Evolutionary conservation across 495 filamentous ascomycete genomes (phyloP), one percentile per base, ranked within the genome.

Genomic region (Penicillium canescens): DNA sequence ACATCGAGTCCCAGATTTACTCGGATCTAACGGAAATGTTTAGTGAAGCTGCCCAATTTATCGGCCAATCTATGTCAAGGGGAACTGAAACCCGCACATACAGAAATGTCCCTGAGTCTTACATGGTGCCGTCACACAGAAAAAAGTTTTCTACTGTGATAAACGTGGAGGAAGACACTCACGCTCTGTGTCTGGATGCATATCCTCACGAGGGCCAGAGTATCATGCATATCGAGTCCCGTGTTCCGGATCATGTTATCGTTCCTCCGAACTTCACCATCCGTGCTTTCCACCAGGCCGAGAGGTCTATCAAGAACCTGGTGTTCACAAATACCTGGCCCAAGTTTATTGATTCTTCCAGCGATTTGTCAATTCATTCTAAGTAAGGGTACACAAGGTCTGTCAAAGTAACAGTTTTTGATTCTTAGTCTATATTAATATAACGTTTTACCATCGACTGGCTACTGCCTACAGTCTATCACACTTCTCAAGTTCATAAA

Each of bases 271-370:
- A 53, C 0, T 84, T 85, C 37, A 68, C 74, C 42, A 58, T 61
- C 4, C 39, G 37, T 5, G 69, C 82, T 4, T 86, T 86, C 42
- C 77, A 82, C 44, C 65, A 58, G 1, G 82, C 82, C 2, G 74
- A 83, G 63, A 68, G 63, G 34, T 77, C 74, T 35, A 75, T 85
- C 68, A 83, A 80, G 66, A 79, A 82, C 54, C 64, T 85, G 26
- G 81, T 86, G 1, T 71, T 80, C 48, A 81, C 77, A 3, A 84
- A 85, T 62, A 85, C 82, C 6, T 86, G 82, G 82, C 78, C 77
- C 21, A 82, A 81, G 59, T 82, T 79, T 44, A 74, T 82, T 24
- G 47, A 50, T 38, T 51, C 46, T 44, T 56, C 54, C 4, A 51
- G 40, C 33, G 43, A 40, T n/a, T 46, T 50, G 31, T 56, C 47